Percentiles rank a stretch among this genome's conserved stretches.
phyloP scores from a whole-genome alignment of 2,329 filamentous ascomycete species.

The Emmonsia crescens region DNA sequence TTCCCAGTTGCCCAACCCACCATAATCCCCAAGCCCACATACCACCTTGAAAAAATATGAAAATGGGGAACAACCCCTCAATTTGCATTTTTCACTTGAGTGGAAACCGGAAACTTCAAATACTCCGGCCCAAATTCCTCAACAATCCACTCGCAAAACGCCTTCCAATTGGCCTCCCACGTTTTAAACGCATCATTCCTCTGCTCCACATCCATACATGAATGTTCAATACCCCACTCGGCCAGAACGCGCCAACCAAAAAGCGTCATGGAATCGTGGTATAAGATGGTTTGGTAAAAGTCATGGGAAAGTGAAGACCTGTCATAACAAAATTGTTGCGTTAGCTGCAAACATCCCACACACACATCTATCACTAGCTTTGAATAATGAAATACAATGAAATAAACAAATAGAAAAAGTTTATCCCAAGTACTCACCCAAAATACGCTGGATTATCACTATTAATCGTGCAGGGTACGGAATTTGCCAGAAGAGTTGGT shows the following conservation, averaged over 20 bases:
- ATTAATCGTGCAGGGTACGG: conserved; percentile 7
- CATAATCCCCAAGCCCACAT: no score
- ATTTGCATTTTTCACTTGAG: neutral
- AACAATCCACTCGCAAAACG: conserved; percentile 82
- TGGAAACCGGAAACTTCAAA: neutral
- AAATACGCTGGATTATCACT: conserved; percentile 7
- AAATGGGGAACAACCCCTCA: neutral
- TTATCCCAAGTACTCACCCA: neutral
- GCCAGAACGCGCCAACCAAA: conserved; percentile 2
- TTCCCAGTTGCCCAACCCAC: neutral
- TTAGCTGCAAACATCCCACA: neutral
- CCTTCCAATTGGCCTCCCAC: conserved; percentile 75
- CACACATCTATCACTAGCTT: neutral
- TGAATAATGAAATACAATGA: neutral
- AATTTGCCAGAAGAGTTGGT: conserved; percentile 34
- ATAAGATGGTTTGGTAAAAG: conserved; percentile 1
- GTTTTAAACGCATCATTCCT: conserved; percentile 44
- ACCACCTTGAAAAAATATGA: neutral
- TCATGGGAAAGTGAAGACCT: conserved; percentile 4
- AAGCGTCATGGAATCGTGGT: conserved; percentile 1
- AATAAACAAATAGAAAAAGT: neutral
- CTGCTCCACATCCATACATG: conserved; percentile 1
- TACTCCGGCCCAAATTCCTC: conserved; percentile 49
- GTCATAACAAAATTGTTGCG: neutral
- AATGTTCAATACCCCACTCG: conserved; percentile 7